Conservation (phyloP, 2,329 filamentous ascomycete genomes). For the Teratosphaeria epicoccoides region DNA sequence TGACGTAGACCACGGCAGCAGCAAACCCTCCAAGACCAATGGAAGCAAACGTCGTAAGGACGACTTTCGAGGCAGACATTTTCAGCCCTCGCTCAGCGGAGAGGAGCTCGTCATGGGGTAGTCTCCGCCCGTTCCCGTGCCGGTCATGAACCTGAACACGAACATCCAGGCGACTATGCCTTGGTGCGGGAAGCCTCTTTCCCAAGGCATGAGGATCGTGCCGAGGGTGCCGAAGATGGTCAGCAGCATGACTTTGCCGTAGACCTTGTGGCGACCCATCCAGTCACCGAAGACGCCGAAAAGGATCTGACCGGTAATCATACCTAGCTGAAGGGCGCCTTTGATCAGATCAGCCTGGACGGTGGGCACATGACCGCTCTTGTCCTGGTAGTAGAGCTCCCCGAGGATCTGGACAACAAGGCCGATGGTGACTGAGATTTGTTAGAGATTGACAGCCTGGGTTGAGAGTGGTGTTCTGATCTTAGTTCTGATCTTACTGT, state of each 20-base stretch:
- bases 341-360: slow-evolving; percentile 1
- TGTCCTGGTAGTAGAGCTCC: slow-evolving; percentile 1
- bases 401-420: slow-evolving; percentile 2
- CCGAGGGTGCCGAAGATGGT: slow-evolving; percentile 2
- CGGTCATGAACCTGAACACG: background rate
- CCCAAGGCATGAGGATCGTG: background rate
- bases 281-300: slow-evolving; percentile 3
- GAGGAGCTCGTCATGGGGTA: slow-evolving; percentile 2
- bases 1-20: background rate
- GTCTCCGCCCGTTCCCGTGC: slow-evolving; percentile 1
- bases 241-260: slow-evolving; percentile 2
- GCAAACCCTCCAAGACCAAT: slow-evolving; percentile 1
- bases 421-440: slow-evolving; percentile 1
- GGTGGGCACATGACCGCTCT: background rate
- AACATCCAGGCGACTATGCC: slow-evolving; percentile 1
- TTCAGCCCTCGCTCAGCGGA: background rate
- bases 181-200: background rate
- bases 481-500: background rate
- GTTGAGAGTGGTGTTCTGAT: background rate
- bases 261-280: slow-evolving; percentile 2
- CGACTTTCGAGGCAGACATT: background rate
- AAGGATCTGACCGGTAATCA: slow-evolving; percentile 1
- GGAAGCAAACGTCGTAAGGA: background rate
- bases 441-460: no score
- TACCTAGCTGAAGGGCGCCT: slow-evolving; percentile 1